Evolutionary conservation across 768 basidiomycete genomes (phyloP), one percentile per base, ranked within the genome.

Genomic region (Lentinula lateritia): DNA sequence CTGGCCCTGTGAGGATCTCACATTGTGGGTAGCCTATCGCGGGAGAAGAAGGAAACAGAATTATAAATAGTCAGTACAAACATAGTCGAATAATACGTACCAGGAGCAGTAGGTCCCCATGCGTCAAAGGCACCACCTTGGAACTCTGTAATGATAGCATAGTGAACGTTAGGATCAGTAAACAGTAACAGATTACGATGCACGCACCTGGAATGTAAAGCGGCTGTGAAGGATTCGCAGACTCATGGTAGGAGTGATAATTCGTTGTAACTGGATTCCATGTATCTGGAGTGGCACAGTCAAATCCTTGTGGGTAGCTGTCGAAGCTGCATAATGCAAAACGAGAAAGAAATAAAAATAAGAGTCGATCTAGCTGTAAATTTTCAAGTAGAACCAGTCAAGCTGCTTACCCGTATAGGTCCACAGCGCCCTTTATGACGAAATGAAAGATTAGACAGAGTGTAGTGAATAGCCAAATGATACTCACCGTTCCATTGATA

Each of bases 41-140:
- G 20, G 41, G n/a, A 18, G 28, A 28, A 28, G 28, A 28, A 28
- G 2, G 28, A 28, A 28, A 28, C 28, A 28, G 28, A 6, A 50
- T 18, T 68, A 10, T 68, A 52, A 9, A 34, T 50, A 50, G 16
- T 34, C 10, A 58, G 45, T 12, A 20, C 9, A 28, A 55, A 15
- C 10, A 50, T 74, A 52, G 38, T 35, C 42, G 13, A n/a, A 13
- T 20, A 18, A n/a, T 20, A 16, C 12, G 1, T 69, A 84, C 85
- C 86, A 61, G 90, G 89, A 23, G 88, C 85, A 3, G 77, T 80
- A 0, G 87, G 85, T 16, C 88, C 92, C 89, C 90, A 94, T 3
- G 90, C 85, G 69, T 93, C 91, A 65, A 85, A 92, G 10, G 89
- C 80, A 6, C 92, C 92, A 12, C 83, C 89, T 77, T 90, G 87